Conservation (phyloP, 2,329 filamentous ascomycete species). For the Herpomyces periplanetae region DNA sequence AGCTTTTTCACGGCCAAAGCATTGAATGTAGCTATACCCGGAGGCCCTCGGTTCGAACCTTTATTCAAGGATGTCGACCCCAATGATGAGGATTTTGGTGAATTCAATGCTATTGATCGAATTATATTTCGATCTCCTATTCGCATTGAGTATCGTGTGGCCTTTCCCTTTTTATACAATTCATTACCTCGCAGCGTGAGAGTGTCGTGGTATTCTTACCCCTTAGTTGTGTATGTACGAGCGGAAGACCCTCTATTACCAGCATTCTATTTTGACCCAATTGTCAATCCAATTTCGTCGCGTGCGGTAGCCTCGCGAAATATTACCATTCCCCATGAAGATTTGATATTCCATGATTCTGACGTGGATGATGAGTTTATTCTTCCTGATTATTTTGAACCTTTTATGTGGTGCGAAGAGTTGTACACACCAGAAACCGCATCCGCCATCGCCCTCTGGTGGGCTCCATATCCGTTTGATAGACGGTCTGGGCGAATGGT, state of each 20-base stretch:
- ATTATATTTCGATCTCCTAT: slow-evolving; percentile 93
- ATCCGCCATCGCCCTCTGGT: slow-evolving; percentile 75
- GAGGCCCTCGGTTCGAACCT: slow-evolving; percentile 78
- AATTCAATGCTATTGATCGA: slow-evolving; percentile 95
- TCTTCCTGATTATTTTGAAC: slow-evolving; percentile 35
- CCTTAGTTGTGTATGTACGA: slow-evolving; percentile 60
- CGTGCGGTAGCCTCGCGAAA: slow-evolving; percentile 79
- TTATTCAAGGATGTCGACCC: slow-evolving; percentile 95
- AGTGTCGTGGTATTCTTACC: slow-evolving; percentile 67
- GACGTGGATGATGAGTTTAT: slow-evolving; percentile 25
- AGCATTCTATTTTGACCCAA: slow-evolving; percentile 89
- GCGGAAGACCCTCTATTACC: slow-evolving; percentile 60
- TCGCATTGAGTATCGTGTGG: slow-evolving; percentile 73
- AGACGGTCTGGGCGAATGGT: slow-evolving; percentile 81
- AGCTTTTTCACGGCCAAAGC: slow-evolving; percentile 88
- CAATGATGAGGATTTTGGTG: slow-evolving; percentile 93
- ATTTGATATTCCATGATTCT: slow-evolving; percentile 64
- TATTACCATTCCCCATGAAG: slow-evolving; percentile 59
- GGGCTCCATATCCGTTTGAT: slow-evolving; percentile 88
- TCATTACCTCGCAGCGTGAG: slow-evolving; percentile 76
- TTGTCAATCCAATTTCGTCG: slow-evolving; percentile 87
- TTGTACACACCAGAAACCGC: slow-evolving; percentile 61
- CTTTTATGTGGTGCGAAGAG: slow-evolving; percentile 61
- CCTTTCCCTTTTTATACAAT: slow-evolving; percentile 81
- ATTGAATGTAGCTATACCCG: slow-evolving; percentile 83